These are phyloP conservation scores for Trichophyton verrucosum DNA, from an alignment of 2,329 filamentous ascomycete genomes.

Conservation along the genomic window DNA sequence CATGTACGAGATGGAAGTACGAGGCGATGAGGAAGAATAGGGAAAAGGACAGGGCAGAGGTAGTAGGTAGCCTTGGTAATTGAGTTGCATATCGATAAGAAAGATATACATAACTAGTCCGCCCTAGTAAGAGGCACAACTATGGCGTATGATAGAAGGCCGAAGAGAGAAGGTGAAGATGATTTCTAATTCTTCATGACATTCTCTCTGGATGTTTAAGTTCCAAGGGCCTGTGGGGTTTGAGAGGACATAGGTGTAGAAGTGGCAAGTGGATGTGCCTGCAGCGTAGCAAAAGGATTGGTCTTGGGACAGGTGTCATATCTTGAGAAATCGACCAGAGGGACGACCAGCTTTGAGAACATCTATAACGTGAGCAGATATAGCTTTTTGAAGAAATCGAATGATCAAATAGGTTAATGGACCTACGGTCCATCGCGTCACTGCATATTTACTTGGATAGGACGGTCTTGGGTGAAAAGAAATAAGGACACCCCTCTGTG, in stretches of 20 bases:
- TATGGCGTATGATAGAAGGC: neutral
- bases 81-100: neutral
- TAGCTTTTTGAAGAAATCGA: neutral
- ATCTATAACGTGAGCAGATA: neutral
- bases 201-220: neutral
- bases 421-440: neutral
- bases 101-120: neutral
- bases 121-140: neutral
- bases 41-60: too few species aligned
- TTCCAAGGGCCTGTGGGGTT: neutral
- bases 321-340: neutral
- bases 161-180: neutral
- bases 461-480: neutral
- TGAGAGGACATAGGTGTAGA: neutral
- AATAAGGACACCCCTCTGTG: neutral
- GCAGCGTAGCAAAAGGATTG: neutral
- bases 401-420: neutral
- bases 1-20: neutral
- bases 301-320: neutral
- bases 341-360: neutral
- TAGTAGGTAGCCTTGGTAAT: neutral
- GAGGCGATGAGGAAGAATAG: too few species aligned
- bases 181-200: neutral
- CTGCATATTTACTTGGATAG: neutral
- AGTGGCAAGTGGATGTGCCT: neutral